phyloP scores from a whole-genome alignment of 1,139 yeast genomes.

The Taphrina communis region DNA sequence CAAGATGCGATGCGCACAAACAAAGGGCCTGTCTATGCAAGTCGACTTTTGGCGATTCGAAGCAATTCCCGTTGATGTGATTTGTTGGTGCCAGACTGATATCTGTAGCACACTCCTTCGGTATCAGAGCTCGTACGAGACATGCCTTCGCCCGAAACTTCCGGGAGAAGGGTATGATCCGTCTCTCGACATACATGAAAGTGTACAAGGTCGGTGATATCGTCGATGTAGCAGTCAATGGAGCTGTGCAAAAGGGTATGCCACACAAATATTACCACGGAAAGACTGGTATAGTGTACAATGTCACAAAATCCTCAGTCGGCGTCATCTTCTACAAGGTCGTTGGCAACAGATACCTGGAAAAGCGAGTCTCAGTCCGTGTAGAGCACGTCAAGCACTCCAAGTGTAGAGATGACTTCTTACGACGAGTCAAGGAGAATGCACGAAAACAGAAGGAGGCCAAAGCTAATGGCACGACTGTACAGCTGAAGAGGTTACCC shows the following conservation, averaged over 20 bases:
- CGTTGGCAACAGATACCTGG: slow-evolving; percentile 98
- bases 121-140: slow-evolving; percentile 44
- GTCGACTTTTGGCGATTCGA: slow-evolving; percentile 1
- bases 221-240: slow-evolving; percentile 99
- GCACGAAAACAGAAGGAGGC: slow-evolving; percentile 95
- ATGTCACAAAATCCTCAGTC: slow-evolving; percentile 97
- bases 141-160: slow-evolving; percentile 43
- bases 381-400: slow-evolving; percentile 99
- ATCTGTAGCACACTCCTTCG: slow-evolving; percentile 72
- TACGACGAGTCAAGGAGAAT: slow-evolving; percentile 96
- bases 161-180: slow-evolving; percentile 45
- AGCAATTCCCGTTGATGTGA: slow-evolving; percentile 1
- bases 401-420: slow-evolving; percentile 98
- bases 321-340: slow-evolving; percentile 98
- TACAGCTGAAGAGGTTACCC: slow-evolving; percentile 96
- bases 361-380: slow-evolving; percentile 98
- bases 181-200: slow-evolving; percentile 93
- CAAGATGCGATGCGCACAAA: neutral
- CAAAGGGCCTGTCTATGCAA: neutral
- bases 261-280: slow-evolving; percentile 99
- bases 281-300: slow-evolving; percentile 98
- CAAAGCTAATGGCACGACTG: slow-evolving; percentile 88
- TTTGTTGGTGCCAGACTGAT: neutral
- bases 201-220: slow-evolving; percentile 98
- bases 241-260: slow-evolving; percentile 98